Evolutionary conservation across 495 filamentous ascomycete genomes (phyloP), one percentile per base, ranked within the genome.

Genomic region (Daldinia loculata): DNA sequence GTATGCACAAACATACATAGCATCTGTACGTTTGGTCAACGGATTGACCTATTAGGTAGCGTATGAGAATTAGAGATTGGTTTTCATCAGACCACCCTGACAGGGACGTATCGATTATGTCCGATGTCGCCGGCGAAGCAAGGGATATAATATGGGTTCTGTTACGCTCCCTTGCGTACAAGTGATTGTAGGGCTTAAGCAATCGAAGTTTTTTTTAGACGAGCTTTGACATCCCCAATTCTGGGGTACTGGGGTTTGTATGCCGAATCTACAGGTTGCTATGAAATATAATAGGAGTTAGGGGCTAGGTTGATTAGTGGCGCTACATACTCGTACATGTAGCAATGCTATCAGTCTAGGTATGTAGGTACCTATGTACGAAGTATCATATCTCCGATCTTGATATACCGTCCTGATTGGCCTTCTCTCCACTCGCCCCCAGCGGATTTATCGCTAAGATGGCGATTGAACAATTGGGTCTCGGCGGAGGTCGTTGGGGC

Each of bases 81-180:
- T 55, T 63, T 50, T 27, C 34, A 61, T 56, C 56, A 48, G 55
- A 22, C 55, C 55, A 63, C 27, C 38, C 4, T 30, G 55, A 45
- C 22, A 41, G 29, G 36, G 56, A 11, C 43, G 19, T 43, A 41
- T 51, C 30, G 22, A 26, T 27, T 32, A 17, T 53, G n/a, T 59
- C 69, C 69, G 59, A 71, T 58, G 30, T 63, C 62, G 68, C 52
- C 57, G 53, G 17, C 30, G 12, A 53, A 53, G 50, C 50, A 30
- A 53, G 50, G 50, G 26, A 24, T 15, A 22, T 30, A 30, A 4
- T 55, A 9, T 34, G 15, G 53, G 11, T 38, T 56, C 30, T 56
- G 3, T 34, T 3, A 36, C 24, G 24, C 36, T 56, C 53, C 30
- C 30, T 38, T 36, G 17, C 30, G 53, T 48, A 24, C 6, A 48